These are phyloP conservation scores for Rachicladosporium sp. DNA, from an alignment of 2,329 filamentous ascomycete species.

Conservation along the genomic window DNA sequence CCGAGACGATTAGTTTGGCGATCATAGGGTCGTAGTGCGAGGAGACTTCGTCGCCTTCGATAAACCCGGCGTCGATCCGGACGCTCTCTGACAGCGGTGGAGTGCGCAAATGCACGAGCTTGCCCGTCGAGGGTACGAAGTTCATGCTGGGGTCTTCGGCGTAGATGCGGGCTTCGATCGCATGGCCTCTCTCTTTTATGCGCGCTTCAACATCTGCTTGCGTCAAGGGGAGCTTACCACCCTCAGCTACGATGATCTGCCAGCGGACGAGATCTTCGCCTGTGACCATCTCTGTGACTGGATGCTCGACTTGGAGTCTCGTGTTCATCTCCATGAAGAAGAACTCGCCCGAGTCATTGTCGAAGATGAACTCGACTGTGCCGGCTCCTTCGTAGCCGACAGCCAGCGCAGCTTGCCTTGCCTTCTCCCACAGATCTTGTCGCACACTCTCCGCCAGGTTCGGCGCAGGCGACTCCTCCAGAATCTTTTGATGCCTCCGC, in stretches of 20 bases:
- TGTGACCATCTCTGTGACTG: constrained; percentile 73
- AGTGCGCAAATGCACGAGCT: constrained; percentile 68
- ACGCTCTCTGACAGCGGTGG: constrained; percentile 59
- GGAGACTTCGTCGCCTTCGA: constrained; percentile 81
- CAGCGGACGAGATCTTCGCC: constrained; percentile 77
- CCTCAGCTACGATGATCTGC: constrained; percentile 80
- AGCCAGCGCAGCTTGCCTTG: constrained; percentile 48
- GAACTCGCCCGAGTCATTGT: constrained; percentile 53
- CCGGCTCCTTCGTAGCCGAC: constrained; percentile 55
- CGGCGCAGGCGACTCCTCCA: constrained; percentile 54
- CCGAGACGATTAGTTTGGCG: constrained; percentile 88
- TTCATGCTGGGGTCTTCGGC: constrained; percentile 86
- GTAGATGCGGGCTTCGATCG: constrained; percentile 93
- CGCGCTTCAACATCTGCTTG: constrained; percentile 54
- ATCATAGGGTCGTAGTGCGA: constrained; percentile 99
- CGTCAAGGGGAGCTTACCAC: constrained; percentile 52
- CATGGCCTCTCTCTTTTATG: constrained; percentile 67
- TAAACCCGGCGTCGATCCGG: constrained; percentile 86
- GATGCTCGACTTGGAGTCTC: constrained; percentile 89
- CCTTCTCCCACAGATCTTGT: constrained; percentile 54
- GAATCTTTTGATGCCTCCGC: constrained; percentile 52
- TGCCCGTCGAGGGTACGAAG: constrained; percentile 89
- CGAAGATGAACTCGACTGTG: constrained; percentile 58
- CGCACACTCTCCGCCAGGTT: constrained; percentile 47
- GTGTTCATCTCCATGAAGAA: constrained; percentile 69